phyloP scores from a whole-genome alignment of 257 asterid genomes.

The Ophiorrhiza pumila region DNA sequence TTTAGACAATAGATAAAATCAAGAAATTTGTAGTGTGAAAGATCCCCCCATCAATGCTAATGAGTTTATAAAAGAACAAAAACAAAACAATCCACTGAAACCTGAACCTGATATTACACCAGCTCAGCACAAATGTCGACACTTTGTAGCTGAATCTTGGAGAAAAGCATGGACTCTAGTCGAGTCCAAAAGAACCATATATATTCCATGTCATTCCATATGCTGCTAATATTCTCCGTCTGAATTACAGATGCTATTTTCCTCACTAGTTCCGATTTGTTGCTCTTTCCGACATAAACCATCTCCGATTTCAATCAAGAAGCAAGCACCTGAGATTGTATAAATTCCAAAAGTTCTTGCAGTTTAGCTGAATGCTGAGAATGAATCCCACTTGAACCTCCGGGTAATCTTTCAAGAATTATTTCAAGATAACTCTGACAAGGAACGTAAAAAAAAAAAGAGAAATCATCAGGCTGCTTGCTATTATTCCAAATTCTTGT shows the following conservation, averaged over 20 bases:
- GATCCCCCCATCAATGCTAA: no score
- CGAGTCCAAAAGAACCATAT: slow-evolving; percentile 24
- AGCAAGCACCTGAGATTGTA: slow-evolving; percentile 72
- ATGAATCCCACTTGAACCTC: slow-evolving; percentile 74
- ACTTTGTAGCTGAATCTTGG: background rate
- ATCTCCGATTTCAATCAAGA: slow-evolving; percentile 9
- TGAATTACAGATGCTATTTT: background rate
- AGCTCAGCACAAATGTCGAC: no score
- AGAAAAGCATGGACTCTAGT: slow-evolving; percentile 17
- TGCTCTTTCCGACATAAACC: slow-evolving; percentile 17
- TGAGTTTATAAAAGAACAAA: no score
- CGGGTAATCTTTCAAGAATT: slow-evolving; percentile 73
- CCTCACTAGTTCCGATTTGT: background rate
- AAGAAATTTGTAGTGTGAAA: no score
- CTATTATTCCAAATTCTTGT: background rate
- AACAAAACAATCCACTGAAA: no score
- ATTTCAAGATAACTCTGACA: slow-evolving; percentile 89
- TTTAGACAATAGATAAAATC: no score
- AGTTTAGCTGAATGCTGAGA: slow-evolving; percentile 84
- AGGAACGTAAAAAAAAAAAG: slow-evolving; percentile 18
- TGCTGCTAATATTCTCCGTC: background rate
- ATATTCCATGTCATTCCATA: background rate
- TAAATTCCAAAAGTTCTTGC: slow-evolving; percentile 84
- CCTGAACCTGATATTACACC: no score
- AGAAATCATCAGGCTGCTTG: slow-evolving; percentile 16